Base-by-base conservation (phyloP, 148 eudicot genomes). In the Vaccinium macrocarpon region DNA sequence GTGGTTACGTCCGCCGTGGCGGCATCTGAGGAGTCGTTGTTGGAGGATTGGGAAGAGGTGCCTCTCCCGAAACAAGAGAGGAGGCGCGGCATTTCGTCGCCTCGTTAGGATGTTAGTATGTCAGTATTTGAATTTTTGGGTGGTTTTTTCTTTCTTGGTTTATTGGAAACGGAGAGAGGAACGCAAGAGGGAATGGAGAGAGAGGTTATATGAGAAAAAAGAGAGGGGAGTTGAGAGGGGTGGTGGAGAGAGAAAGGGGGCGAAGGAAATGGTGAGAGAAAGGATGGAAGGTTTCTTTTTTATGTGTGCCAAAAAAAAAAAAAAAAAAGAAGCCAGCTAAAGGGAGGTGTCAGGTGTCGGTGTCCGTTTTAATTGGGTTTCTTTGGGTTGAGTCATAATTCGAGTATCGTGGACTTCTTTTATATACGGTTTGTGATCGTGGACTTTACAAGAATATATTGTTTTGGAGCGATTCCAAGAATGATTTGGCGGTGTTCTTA, bases 61-160 rank as follows among this genome's bases (percentile, higher is more conserved):
- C 87, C 80, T 73, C 82, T 70, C 59, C 91, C 87, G 90, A 95
- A 94, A 78, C 97, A 95, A 32, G 91, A 75, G 76, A 92, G 87
- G 79, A 90, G 86, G 53, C 91, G 91, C 84, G 91, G 89, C 98
- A 95, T 93, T 82, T 48, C 50, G 76, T 46, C 79, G 49, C 29
- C 23, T 19, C 38, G 75, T 42, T 42, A 42, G 46, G 46, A 5
- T 42, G 46, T 42, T 42, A 42, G 46, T 56, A 16, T 21, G 23
- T 80, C 29, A 35, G 50, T 79, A 3, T 18, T 56, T 79, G 46
- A 3, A 10, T 32, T 16, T 56, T 32, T 53, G 0, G 57, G 2
- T 3, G 14, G n/a, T 74, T 75, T 48, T 75, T 15, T 12, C 0
- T 19, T 32, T 1, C 23, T 76, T 73, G 81, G 46, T 27, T 85